A percentile compares a stretch with the other conserved stretches of the same genome.
These are phyloP conservation scores for Geotrichum cucujoidarum DNA, from an alignment of 1,139 yeast genomes.

Conservation along the genomic window DNA sequence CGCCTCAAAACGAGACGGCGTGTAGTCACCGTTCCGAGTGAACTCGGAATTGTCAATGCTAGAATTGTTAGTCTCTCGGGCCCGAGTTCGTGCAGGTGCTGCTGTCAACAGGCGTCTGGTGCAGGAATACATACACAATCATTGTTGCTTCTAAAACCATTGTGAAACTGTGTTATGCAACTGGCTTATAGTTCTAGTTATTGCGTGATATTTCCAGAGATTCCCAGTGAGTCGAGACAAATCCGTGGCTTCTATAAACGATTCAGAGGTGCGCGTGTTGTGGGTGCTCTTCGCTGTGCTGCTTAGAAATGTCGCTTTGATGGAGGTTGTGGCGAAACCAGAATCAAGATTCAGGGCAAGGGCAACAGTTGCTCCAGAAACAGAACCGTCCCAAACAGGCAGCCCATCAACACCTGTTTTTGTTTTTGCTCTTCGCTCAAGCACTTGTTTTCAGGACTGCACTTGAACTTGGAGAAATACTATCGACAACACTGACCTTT, in stretches of 20 bases:
- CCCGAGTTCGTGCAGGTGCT: neutral
- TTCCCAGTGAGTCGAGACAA: too few species aligned
- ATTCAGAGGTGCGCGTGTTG: neutral
- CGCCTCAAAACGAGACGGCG: conserved; percentile 86
- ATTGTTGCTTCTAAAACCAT: conserved; percentile 97
- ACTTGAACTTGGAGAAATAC: too few species aligned
- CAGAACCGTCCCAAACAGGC: neutral
- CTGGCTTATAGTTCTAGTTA: too few species aligned
- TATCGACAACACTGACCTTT: too few species aligned
- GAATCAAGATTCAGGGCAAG: neutral
- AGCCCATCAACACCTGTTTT: conserved; percentile 2
- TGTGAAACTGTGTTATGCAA: conserved; percentile 22
- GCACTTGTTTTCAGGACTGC: too few species aligned
- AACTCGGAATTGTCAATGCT: conserved; percentile 89
- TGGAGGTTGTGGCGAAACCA: neutral
- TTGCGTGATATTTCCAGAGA: too few species aligned
- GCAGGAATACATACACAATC: conserved; percentile 50
- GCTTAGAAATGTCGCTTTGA: neutral
- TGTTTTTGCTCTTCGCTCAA: neutral
- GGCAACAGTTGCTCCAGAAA: neutral
- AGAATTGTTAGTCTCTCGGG: conserved; percentile 8
- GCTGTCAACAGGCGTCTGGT: neutral
- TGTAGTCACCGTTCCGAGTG: conserved; percentile 92
- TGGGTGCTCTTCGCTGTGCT: neutral
- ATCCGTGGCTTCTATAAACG: neutral